Base-by-base conservation (phyloP, 1,139 yeast species). In the Waltiozyma sp. region DNA sequence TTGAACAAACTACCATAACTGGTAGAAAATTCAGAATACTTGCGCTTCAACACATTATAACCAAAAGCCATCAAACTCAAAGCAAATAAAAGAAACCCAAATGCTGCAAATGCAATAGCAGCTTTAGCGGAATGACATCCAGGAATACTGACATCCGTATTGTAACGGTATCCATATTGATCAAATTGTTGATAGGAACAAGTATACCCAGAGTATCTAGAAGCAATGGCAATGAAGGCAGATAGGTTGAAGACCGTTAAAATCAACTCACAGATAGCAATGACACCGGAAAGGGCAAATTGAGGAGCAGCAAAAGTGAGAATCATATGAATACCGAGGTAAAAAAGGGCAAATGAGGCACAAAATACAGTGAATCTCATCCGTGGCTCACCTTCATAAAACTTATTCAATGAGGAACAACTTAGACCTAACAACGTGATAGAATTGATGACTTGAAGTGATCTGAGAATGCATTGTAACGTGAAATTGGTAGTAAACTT, bases 41-140 rank as follows among this genome's bases (percentile, higher is more conserved):
- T 44, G 19, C 60, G 60, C 41, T 51, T 58, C 31, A 59, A 41
- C n/a, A 62, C 60, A 40, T 57, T 55, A 33, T 50, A 44, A 38
- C 51, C 55, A 19, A 62, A 41, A n/a, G 60, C 18, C 18, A 54
- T 33, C 9, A 56, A 36, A 18, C 56, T 47, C 10, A 59, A 21
- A 16, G 51, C 43, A 40, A 57, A 61, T 38, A 62, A 43, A 5
- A 57, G 41, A 44, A 55, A 59, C 2, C 55, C 39, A 8, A 63
- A 43, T n/a, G 61, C 64, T 3, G 63, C 55, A 47, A 62, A 61
- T 3, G 66, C 67, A 43, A 59, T 55, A 3, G 65, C 51, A 9
- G 65, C 60, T 43, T 62, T 57, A 14, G 58, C 55, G 13, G 60
- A 39, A 35, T 52, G 54, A 42, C 67, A 58, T 43, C 57, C 57